Conservation (phyloP, 108 stramenopile genomes). For the Discostella pseudostelligera region DNA sequence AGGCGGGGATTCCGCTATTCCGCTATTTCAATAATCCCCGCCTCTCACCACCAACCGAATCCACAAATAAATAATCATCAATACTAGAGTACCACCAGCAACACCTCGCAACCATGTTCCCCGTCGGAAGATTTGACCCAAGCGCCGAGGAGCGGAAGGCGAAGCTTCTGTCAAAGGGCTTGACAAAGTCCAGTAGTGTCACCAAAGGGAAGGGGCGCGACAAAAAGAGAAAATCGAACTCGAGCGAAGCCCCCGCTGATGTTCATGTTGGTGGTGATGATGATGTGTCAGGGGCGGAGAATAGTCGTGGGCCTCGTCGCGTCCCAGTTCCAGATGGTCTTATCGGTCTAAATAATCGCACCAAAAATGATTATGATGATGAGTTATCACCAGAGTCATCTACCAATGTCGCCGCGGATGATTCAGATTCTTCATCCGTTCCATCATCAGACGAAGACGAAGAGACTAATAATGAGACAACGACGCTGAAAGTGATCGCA, state of each 20-base stretch:
- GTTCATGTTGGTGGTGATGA: background rate
- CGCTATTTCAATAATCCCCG: background rate
- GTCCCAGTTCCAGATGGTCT: background rate
- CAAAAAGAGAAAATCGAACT: slow-evolving; percentile 14
- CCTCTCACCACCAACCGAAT: background rate
- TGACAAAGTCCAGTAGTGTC: slow-evolving; percentile 20
- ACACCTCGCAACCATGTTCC: slow-evolving; percentile 52
- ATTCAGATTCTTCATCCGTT: slow-evolving; percentile 24
- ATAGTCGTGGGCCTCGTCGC: background rate
- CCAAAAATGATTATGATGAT: slow-evolving; percentile 1
- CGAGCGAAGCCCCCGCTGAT: background rate
- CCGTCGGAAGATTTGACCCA: slow-evolving; percentile 70
- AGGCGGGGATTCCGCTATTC: too few species aligned
- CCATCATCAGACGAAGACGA: slow-evolving; percentile 24
- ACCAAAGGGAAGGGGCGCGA: slow-evolving; percentile 18
- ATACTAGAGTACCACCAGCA: background rate
- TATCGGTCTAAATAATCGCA: background rate
- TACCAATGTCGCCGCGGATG: background rate
- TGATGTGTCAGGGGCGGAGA: background rate
- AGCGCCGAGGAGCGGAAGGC: slow-evolving; percentile 38
- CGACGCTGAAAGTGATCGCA: slow-evolving; percentile 67
- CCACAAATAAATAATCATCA: too few species aligned
- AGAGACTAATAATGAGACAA: slow-evolving; percentile 2
- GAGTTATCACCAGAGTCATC: slow-evolving; percentile 30
- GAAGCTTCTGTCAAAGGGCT: slow-evolving; percentile 7